Evolutionary conservation across 495 filamentous ascomycete genomes (phyloP).

Genomic region (Aspergillus bridgeri): DNA sequence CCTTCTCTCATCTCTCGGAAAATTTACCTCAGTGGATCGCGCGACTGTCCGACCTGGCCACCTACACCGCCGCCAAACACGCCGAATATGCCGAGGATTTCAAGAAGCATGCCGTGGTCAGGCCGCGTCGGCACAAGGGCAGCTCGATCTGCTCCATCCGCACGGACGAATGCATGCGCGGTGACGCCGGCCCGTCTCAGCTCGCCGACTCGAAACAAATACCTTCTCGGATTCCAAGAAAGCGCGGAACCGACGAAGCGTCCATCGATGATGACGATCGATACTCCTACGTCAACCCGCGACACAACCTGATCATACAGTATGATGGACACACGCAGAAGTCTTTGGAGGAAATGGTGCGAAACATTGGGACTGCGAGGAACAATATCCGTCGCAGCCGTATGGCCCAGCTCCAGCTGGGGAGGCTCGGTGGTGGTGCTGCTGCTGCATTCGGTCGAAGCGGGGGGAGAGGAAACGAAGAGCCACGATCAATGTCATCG

Average conservation of each 20-base stretch:
- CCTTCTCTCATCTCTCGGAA: conserved; percentile 52
- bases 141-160: conserved; percentile 51
- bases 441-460: neutral
- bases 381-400: conserved; percentile 81
- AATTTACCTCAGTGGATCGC: conserved; percentile 66
- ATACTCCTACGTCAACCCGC: conserved; percentile 57
- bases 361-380: conserved; percentile 71
- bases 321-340: conserved; percentile 85
- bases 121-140: conserved; percentile 29
- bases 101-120: conserved; percentile 24
- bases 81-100: conserved; percentile 55
- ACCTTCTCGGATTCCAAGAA: conserved; percentile 22
- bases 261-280: conserved; percentile 32
- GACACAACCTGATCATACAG: conserved; percentile 80
- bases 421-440: conserved; percentile 16
- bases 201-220: conserved; percentile 18
- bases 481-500: conserved; percentile 9
- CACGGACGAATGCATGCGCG: conserved; percentile 22
- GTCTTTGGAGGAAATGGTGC: conserved; percentile 74
- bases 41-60: conserved; percentile 64
- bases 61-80: conserved; percentile 66
- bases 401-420: conserved; percentile 31
- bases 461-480: conserved; percentile 9
- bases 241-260: conserved; percentile 29
- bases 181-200: conserved; percentile 9